These are phyloP conservation scores for Neonectria sp. DNA, from an alignment of 2,329 filamentous ascomycete species.

Conservation along the genomic window DNA sequence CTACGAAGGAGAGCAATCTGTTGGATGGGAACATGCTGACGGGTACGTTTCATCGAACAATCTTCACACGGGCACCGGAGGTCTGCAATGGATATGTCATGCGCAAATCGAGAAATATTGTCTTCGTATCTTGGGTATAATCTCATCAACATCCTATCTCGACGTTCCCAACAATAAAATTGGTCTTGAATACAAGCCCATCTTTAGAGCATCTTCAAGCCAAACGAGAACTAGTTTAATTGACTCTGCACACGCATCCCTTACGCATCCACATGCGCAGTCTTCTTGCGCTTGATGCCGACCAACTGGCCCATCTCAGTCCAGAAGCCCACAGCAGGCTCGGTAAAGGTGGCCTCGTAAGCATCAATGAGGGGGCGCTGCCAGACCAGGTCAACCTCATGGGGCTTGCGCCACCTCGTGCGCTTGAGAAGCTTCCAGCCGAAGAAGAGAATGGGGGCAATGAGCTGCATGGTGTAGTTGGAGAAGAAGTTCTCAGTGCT, in stretches of 20 bases:
- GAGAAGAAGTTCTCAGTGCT: conserved; percentile 62
- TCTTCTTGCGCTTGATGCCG: conserved; percentile 34
- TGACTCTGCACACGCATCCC: not conserved
- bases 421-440: conserved; percentile 76
- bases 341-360: conserved; percentile 67
- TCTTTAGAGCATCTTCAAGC: conserved; percentile 4
- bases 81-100: not conserved
- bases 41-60: not conserved
- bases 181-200: not conserved
- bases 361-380: conserved; percentile 72
- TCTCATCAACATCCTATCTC: conserved; percentile 33
- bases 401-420: conserved; percentile 67
- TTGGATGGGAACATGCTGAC: not conserved
- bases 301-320: conserved; percentile 59
- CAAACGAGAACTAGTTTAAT: conserved; percentile 10
- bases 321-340: conserved; percentile 69
- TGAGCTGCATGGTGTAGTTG: conserved; percentile 71
- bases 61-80: conserved; percentile 17
- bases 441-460: conserved; percentile 68
- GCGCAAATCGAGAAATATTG: conserved; percentile 27
- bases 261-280: conserved; percentile 21
- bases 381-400: conserved; percentile 73
- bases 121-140: conserved; percentile 45
- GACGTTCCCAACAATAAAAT: conserved; percentile 24
- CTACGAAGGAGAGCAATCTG: not conserved